These are phyloP conservation scores for Chytriomyces confervae DNA, from an alignment of 192 early-diverging fungal species.

Conservation along the genomic window DNA sequence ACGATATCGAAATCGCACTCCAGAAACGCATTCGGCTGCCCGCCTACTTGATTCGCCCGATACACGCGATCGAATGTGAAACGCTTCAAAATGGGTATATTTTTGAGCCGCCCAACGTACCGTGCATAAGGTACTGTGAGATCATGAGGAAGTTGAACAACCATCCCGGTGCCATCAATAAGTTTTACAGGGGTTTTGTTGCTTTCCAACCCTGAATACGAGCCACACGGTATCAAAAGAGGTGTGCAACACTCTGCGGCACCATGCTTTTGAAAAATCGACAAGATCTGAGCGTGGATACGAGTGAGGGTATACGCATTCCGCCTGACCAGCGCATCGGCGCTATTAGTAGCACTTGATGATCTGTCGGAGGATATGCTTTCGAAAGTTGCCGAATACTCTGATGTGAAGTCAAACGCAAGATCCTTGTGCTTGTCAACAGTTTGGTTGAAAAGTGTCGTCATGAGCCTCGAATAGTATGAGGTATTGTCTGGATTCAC, in stretches of 20 bases:
- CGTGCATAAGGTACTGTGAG: slow-evolving; percentile 91
- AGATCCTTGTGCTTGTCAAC: slow-evolving; percentile 86
- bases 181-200: slow-evolving; percentile 75
- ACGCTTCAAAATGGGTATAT: slow-evolving; percentile 75
- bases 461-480: slow-evolving; percentile 82
- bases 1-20: slow-evolving; percentile 96
- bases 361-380: slow-evolving; percentile 41
- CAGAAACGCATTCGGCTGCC: slow-evolving; percentile 57
- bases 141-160: slow-evolving; percentile 85
- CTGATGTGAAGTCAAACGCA: slow-evolving; percentile 81
- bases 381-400: slow-evolving; percentile 25
- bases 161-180: slow-evolving; percentile 79
- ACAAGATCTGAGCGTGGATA: slow-evolving; percentile 64
- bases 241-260: slow-evolving; percentile 84
- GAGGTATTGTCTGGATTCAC: slow-evolving; percentile 81
- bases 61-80: slow-evolving; percentile 87
- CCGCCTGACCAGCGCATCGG: slow-evolving; percentile 40
- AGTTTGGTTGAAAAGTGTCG: slow-evolving; percentile 76
- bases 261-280: slow-evolving; percentile 82
- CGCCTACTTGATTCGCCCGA: slow-evolving; percentile 78
- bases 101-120: slow-evolving; percentile 72
- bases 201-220: slow-evolving; percentile 4
- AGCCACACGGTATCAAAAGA: slow-evolving; percentile 72
- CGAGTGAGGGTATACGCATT: slow-evolving; percentile 15
- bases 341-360: slow-evolving; percentile 27